Percentiles rank a stretch among this genome's conserved stretches.
phyloP scores from a whole-genome alignment of 225 moss, liverwort and hornwort genomes.

The Sphagnum tenellum region DNA sequence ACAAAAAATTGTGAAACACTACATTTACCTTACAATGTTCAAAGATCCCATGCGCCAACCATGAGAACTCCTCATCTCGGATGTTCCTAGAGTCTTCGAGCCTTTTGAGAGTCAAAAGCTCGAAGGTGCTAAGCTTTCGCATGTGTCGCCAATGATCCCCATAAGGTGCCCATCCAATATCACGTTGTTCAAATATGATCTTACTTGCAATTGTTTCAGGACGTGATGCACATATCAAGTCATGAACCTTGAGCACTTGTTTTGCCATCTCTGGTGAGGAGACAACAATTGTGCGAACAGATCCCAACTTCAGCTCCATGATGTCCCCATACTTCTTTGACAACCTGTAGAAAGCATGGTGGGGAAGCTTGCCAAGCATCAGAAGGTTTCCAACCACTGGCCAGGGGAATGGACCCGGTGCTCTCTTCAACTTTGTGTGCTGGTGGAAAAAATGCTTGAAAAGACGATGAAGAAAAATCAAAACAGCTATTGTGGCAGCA shows the following conservation, averaged over 20 bases:
- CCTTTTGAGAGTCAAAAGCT: constrained; percentile 15
- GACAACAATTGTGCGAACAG: constrained; percentile 4
- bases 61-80: constrained; percentile 2
- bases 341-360: constrained; percentile 2
- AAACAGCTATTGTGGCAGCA: no score
- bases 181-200: constrained; percentile 1
- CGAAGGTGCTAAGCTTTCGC: constrained; percentile 11
- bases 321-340: constrained; percentile 11
- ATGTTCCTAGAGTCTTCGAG: constrained; percentile 6
- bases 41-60: neutral
- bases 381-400: constrained; percentile 12
- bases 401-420: constrained; percentile 12
- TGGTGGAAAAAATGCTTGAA: no score
- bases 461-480: no score
- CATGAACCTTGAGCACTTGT: constrained; percentile 25
- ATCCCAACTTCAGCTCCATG: constrained; percentile 9
- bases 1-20: no score
- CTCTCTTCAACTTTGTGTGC: no score
- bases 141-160: constrained; percentile 16
- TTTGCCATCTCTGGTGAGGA: constrained; percentile 9
- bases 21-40: constrained; percentile 1
- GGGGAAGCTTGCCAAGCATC: constrained; percentile 2
- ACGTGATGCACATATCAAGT: constrained; percentile 22
- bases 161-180: constrained; percentile 21
- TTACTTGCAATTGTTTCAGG: neutral